Evolutionary conservation across 1,284 basidiomycete species (phyloP).

Genomic region (Kwoniella shivajii): DNA sequence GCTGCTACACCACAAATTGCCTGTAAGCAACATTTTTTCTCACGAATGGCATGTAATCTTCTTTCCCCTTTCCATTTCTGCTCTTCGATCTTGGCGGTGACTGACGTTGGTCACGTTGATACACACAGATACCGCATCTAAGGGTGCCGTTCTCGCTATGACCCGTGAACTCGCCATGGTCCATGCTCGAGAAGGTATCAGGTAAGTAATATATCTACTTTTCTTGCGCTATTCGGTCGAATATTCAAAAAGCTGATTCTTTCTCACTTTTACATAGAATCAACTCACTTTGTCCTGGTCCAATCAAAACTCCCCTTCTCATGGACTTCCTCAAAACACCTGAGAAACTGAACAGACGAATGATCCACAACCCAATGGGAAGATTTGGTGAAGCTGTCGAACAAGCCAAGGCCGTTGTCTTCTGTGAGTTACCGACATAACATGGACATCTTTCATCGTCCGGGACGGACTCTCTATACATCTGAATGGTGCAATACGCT

Average conservation of each 20-base stretch:
- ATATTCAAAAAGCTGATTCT: neutral
- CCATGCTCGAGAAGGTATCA: conserved; percentile 92
- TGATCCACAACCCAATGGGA: conserved; percentile 94
- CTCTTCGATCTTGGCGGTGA: too few species aligned
- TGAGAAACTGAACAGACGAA: conserved; percentile 87
- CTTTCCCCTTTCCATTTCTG: too few species aligned
- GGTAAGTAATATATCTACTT: conserved; percentile 44
- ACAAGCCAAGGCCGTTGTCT: conserved; percentile 85
- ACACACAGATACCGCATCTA: conserved; percentile 57
- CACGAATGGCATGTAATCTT: too few species aligned
- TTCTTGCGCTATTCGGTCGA: neutral
- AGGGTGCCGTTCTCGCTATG: conserved; percentile 96
- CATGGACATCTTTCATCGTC: too few species aligned
- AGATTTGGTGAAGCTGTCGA: conserved; percentile 96
- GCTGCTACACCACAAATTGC: conserved; percentile 95
- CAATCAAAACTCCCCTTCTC: conserved; percentile 86
- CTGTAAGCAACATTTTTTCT: too few species aligned
- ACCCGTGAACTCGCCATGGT: conserved; percentile 96
- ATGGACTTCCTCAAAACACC: conserved; percentile 99
- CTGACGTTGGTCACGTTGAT: too few species aligned
- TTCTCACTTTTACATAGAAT: conserved; percentile 50
- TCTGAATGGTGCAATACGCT: too few species aligned
- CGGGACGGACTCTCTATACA: too few species aligned
- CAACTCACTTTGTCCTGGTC: conserved; percentile 94
- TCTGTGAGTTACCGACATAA: conserved; percentile 70